Evolutionary conservation across 1,139 yeast species (phyloP).

Genomic region (Taphrina communis): DNA sequence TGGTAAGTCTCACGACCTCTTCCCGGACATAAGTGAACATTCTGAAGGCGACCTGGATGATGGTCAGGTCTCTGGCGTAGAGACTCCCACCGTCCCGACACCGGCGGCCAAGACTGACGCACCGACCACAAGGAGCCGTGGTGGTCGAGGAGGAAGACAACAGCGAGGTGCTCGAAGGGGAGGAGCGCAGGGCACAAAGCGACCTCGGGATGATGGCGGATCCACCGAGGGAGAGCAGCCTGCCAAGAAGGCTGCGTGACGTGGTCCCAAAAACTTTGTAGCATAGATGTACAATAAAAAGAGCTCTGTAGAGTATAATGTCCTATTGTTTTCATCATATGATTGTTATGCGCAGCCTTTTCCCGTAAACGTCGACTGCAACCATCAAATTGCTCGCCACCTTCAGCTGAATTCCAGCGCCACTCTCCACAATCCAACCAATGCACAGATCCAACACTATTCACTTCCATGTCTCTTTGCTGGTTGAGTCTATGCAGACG

Average conservation of each 20-base stretch:
- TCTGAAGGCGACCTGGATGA: conserved; percentile 16
- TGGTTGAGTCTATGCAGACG: background rate
- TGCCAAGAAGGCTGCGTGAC: conserved; percentile 28
- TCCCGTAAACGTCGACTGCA: background rate
- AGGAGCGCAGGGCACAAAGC: conserved; percentile 26
- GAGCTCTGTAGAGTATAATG: background rate
- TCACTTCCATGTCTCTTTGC: background rate
- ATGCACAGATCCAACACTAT: background rate
- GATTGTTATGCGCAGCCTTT: background rate
- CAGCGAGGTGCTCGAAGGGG: conserved; percentile 17
- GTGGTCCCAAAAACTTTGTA: too few species aligned
- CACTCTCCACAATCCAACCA: background rate
- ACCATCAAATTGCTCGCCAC: background rate
- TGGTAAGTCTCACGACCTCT: conserved; percentile 19
- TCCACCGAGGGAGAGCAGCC: conserved; percentile 22
- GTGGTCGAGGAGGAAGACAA: conserved; percentile 17
- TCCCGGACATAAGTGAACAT: conserved; percentile 19
- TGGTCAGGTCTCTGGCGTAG: conserved; percentile 1
- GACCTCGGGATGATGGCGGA: conserved; percentile 25
- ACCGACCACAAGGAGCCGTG: conserved; percentile 22
- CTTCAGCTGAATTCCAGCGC: background rate
- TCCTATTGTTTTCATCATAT: background rate
- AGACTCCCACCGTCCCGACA: conserved; percentile 6
- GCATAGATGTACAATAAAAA: background rate
- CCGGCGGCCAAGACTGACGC: background rate